These are phyloP conservation scores for Colletotrichum truncatum DNA, from an alignment of 2,329 filamentous ascomycete genomes.

Conservation along the genomic window DNA sequence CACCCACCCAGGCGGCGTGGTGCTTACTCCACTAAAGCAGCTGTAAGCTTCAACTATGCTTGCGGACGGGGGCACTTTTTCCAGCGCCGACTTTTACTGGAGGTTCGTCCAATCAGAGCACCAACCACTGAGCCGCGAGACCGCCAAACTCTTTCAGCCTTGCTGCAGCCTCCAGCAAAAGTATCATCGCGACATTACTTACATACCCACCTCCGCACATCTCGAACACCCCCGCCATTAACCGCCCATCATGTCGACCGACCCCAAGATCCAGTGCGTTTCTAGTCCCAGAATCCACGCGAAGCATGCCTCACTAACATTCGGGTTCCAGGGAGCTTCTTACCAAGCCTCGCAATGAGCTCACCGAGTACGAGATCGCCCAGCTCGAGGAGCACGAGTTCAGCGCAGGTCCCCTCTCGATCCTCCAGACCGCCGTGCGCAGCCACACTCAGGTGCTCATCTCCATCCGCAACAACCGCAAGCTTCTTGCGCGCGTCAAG, in stretches of 20 bases:
- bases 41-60: conserved; percentile 12
- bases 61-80: conserved; percentile 9
- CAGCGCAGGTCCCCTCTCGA: conserved; percentile 72
- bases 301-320: conserved; percentile 38
- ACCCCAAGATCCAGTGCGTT: conserved; percentile 77
- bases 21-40: conserved; percentile 1
- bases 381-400: conserved; percentile 71
- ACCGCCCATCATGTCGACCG: conserved; percentile 44
- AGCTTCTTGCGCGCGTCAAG: conserved; percentile 96
- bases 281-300: neutral
- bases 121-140: conserved; percentile 15
- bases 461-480: conserved; percentile 97
- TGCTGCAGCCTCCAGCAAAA: conserved; percentile 34
- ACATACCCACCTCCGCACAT: neutral
- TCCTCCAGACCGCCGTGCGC: conserved; percentile 95
- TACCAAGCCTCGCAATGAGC: conserved; percentile 86
- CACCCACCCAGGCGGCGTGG: too few relatives aligned
- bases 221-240: conserved; percentile 33
- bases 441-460: conserved; percentile 96
- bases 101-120: conserved; percentile 23
- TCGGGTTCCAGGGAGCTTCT: conserved; percentile 77
- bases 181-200: conserved; percentile 17
- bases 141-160: conserved; percentile 41
- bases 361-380: conserved; percentile 93
- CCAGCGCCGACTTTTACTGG: conserved; percentile 25